A percentile compares a stretch with the other conserved stretches of the same genome.
These are phyloP conservation scores for Tylopilus intermedius DNA, from an alignment of 768 basidiomycete species.

Conservation along the genomic window DNA sequence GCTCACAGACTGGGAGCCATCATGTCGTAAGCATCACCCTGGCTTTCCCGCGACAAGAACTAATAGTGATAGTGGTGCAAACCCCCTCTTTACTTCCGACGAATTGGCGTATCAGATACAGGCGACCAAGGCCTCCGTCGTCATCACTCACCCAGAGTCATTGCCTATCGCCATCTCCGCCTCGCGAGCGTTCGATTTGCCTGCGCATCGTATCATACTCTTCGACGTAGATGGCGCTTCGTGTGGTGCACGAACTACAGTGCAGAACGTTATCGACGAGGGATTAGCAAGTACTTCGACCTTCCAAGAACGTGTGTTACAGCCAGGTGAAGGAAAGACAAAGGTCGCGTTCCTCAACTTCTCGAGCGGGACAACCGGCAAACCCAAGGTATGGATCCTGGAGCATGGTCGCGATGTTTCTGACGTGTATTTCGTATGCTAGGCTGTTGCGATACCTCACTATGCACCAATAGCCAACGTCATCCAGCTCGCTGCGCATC, in stretches of 20 bases:
- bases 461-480: constrained; percentile 56
- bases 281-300: constrained; percentile 37
- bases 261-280: constrained; percentile 45
- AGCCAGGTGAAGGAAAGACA: constrained; percentile 57
- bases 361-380: constrained; percentile 73
- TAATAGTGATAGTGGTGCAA: constrained; percentile 46
- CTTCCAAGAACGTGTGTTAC: constrained; percentile 49
- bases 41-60: background rate
- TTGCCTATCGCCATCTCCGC: constrained; percentile 43
- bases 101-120: constrained; percentile 57
- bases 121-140: constrained; percentile 41
- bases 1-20: constrained; percentile 52
- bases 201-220: constrained; percentile 42
- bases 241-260: constrained; percentile 25
- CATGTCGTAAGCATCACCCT: constrained; percentile 43
- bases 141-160: constrained; percentile 46
- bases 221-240: constrained; percentile 26
- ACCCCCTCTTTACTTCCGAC: constrained; percentile 53
- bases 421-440: background rate
- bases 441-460: constrained; percentile 62
- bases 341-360: constrained; percentile 70
- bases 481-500: constrained; percentile 54
- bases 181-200: constrained; percentile 36
- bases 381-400: constrained; percentile 51
- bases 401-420: background rate